phyloP scores from a whole-genome alignment of 768 basidiomycete species.

The Phylloporus rhodoxanthus region DNA sequence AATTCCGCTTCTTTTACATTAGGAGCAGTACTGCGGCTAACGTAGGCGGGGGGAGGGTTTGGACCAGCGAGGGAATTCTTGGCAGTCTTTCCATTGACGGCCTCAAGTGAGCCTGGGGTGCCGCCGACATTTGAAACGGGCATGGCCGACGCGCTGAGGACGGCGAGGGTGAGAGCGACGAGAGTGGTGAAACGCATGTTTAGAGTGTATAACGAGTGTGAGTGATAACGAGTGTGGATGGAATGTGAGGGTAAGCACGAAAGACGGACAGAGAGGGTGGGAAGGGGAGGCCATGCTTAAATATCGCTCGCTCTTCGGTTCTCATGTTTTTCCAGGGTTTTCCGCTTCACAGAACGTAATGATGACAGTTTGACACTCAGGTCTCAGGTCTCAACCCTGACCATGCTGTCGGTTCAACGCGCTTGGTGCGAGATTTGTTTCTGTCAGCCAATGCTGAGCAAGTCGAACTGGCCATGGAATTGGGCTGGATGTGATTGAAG shows the following conservation, averaged over 20 bases:
- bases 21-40: background rate
- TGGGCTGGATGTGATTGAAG: background rate
- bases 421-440: background rate
- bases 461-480: background rate
- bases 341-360: background rate
- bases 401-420: background rate
- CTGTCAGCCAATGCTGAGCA: too few species aligned
- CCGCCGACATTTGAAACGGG: background rate
- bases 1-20: background rate
- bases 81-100: too few species aligned
- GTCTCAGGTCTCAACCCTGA: background rate
- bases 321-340: background rate
- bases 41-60: too few species aligned
- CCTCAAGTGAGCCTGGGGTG: too few species aligned
- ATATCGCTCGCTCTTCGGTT: background rate
- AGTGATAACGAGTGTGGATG: slow-evolving; percentile 1
- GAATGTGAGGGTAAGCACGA: slow-evolving; percentile 1
- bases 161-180: slow-evolving; percentile 6
- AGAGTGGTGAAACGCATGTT: slow-evolving; percentile 10
- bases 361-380: background rate
- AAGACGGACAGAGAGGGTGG: too few species aligned
- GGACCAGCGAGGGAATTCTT: too few species aligned
- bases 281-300: background rate
- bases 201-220: background rate
- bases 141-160: slow-evolving; percentile 5